Conservation (phyloP, 768 basidiomycete genomes). For the Rhizopogon rudus region DNA sequence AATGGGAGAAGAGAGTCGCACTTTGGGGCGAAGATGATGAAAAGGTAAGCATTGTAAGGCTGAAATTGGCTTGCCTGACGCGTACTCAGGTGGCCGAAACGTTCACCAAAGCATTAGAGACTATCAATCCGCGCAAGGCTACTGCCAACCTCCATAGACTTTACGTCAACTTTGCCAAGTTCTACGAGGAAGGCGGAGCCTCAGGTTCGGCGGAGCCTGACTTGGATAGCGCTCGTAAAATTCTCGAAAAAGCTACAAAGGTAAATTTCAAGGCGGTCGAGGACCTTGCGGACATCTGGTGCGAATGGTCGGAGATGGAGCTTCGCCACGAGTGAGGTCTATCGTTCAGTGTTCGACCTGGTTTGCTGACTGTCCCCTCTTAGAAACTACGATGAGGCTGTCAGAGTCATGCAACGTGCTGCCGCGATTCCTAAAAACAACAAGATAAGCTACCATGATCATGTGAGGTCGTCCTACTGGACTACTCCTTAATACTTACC, state of each 20-base stretch:
- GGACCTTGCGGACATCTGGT: constrained; percentile 98
- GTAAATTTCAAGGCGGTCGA: constrained; percentile 94
- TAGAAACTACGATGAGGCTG: constrained; percentile 95
- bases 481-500: constrained; percentile 9
- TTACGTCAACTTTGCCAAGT: constrained; percentile 94
- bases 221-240: constrained; percentile 82
- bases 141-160: constrained; percentile 87
- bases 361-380: constrained; percentile 6
- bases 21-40: constrained; percentile 91
- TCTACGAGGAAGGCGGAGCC: constrained; percentile 93
- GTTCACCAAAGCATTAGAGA: constrained; percentile 85
- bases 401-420: constrained; percentile 96
- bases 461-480: constrained; percentile 44
- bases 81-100: constrained; percentile 78
- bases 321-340: constrained; percentile 83
- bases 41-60: constrained; percentile 49
- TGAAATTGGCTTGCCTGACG: neutral
- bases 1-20: constrained; percentile 98
- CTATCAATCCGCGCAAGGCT: constrained; percentile 83
- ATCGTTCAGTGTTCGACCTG: neutral
- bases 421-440: constrained; percentile 85
- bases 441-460: constrained; percentile 92
- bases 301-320: constrained; percentile 99
- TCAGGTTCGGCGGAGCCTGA: constrained; percentile 76
- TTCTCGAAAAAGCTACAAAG: constrained; percentile 88